Evolutionary conservation across 176 grass and related monocot genomes (phyloP), one percentile per base, ranked within the genome.

Genomic region (Carex scoparia): DNA sequence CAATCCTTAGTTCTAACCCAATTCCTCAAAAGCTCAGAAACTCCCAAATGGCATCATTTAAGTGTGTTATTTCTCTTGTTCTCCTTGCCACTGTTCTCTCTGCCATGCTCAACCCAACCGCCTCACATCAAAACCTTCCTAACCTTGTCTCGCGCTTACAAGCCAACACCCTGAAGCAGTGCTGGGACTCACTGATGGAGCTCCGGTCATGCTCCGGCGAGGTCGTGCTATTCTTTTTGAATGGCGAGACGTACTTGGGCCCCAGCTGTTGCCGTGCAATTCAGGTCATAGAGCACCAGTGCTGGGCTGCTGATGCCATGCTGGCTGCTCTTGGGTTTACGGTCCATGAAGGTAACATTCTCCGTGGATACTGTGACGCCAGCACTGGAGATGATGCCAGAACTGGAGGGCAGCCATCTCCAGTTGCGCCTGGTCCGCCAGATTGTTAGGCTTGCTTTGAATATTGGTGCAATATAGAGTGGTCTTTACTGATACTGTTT

Each of bases 251-350:
- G 2, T 85, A 77, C 54, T 64, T 85, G 18, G 55, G 84, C 4
- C 84, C 84, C 11, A 85, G 56, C 38, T 85, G 68, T 48, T 85
- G 68, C 23, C 48, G 13, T 7, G 84, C 84, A 65, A 76, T 85
- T 18, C 84, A 64, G 19, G 58, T 85, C 65, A 85, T 85, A 48
- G 49, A 85, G 49, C 65, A 85, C 12, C 84, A 62, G 31, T 85
- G 84, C 71, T 85, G 84, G 53, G 84, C 84, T 30, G 58, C 68
- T 76, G 68, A 77, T 75, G 84, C 84, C 15, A 85, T 85, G 84
- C 51, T 85, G 55, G 84, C 84, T 61, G 84, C 65, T 31, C 53
- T 77, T 31, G 32, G 84, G 33, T 77, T 85, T 60, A 77, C 65
- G 0, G 66, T 65, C 57, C 66, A 77, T 56, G 84, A 85, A 77